Percentiles rank a stretch among this genome's conserved stretches.
Conservation (phyloP, 148 eudicot species). For the Nyssa sinensis region DNA sequence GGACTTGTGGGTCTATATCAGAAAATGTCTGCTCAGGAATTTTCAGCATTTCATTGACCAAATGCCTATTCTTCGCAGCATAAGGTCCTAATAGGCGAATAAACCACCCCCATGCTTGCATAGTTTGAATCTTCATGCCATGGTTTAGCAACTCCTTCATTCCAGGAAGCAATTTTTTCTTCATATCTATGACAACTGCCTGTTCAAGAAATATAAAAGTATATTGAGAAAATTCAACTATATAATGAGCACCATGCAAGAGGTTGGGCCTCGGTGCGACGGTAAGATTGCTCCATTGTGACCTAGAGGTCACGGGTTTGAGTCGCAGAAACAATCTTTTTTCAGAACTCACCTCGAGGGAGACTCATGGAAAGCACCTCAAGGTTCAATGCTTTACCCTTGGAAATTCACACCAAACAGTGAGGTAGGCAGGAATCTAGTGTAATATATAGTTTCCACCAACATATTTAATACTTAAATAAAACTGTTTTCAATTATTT, state of each 20-base stretch:
- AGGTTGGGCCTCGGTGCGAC: no score
- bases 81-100: slow-evolving; percentile 67
- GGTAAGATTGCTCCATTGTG: background rate
- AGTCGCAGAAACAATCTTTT: background rate
- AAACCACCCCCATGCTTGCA: slow-evolving; percentile 92
- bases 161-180: slow-evolving; percentile 55
- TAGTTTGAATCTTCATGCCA: slow-evolving; percentile 63
- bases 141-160: slow-evolving; percentile 60
- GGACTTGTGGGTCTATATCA: slow-evolving; percentile 71
- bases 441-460: background rate
- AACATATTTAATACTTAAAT: background rate
- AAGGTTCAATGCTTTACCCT: no score
- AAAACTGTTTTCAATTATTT: no score
- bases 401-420: no score
- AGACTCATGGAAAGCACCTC: no score
- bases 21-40: slow-evolving; percentile 73
- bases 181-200: slow-evolving; percentile 62
- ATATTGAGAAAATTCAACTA: background rate
- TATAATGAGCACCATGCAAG: background rate
- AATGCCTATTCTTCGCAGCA: slow-evolving; percentile 56
- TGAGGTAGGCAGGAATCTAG: no score
- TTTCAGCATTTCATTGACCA: slow-evolving; percentile 81
- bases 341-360: background rate
- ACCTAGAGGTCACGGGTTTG: no score
- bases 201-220: slow-evolving; percentile 18